Evolutionary conservation across 2,329 filamentous ascomycete species (phyloP).

Genomic region (Neofusicoccum ribis): DNA sequence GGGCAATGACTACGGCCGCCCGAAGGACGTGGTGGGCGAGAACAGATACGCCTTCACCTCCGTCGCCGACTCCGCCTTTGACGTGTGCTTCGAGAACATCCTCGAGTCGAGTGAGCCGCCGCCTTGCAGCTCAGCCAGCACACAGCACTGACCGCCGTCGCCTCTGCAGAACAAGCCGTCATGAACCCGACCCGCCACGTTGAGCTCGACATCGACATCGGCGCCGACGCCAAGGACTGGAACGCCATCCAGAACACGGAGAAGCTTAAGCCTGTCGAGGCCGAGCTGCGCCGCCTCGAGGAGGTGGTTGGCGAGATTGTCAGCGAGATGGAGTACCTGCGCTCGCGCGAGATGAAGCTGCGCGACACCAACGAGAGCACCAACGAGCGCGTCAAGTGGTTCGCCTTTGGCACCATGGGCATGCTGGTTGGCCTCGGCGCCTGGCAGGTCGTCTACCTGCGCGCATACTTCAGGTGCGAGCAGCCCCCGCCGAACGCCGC

Average conservation of each 20-base stretch:
- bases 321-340: slow-evolving; percentile 92
- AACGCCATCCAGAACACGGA: slow-evolving; percentile 91
- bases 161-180: slow-evolving; percentile 34
- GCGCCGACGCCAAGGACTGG: slow-evolving; percentile 97
- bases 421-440: slow-evolving; percentile 84
- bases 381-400: slow-evolving; percentile 98
- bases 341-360: slow-evolving; percentile 86
- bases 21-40: slow-evolving; percentile 89
- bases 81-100: slow-evolving; percentile 93
- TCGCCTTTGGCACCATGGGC: slow-evolving; percentile 89
- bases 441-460: slow-evolving; percentile 97
- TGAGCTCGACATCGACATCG: slow-evolving; percentile 93
- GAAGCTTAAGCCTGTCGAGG: slow-evolving; percentile 97
- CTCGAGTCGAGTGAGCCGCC: slow-evolving; percentile 65
- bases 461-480: slow-evolving; percentile 86
- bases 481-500: no score
- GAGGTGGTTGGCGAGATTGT: slow-evolving; percentile 89
- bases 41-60: slow-evolving; percentile 92
- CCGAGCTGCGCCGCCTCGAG: slow-evolving; percentile 88
- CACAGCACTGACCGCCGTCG: slow-evolving; percentile 6
- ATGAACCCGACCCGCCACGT: slow-evolving; percentile 65
- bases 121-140: background rate
- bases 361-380: slow-evolving; percentile 99
- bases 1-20: slow-evolving; percentile 92
- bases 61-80: slow-evolving; percentile 86